Base-by-base conservation (phyloP, 352 stramenopile species). In the Peronospora destructor region DNA sequence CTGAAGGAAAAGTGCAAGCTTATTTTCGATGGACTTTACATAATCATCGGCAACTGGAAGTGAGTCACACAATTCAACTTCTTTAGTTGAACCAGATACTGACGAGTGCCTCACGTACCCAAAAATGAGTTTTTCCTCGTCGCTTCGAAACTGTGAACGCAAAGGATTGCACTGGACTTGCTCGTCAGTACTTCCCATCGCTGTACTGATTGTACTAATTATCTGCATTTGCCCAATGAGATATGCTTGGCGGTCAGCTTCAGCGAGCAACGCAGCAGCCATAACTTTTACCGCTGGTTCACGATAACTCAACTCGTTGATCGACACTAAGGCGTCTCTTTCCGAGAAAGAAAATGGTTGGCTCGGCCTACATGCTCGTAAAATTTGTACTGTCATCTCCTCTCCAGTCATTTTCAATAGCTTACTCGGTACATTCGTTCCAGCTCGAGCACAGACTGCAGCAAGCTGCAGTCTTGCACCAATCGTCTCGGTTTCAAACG, bases 331-430 rank as follows among this genome's bases (percentile, higher is more conserved):
- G 11, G 52, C 21, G 0, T 49, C 36, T 19, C 33, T 57, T 19
- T 79, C 68, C 12, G 30, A 29, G 1, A 13, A 7, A 1, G 61
- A 62, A 32, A 68, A 76, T 4, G 59, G 64, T 6, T 58, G 45
- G 25, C 53, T 66, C 0, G 60, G 61, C 8, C 48, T 48, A 34
- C 70, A 84, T 2, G 61, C 57, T 49, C 60, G 63, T n/a, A 84
- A 36, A 23, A 71, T 40, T 23, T 75, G 53, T 12, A 84, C 21
- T 2, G 68, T 59, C 11, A 64, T 64, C 34, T 85, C 71, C 0
- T 58, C 38, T 5, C 66, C 66, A 6, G 71, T 79, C 73, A 85
- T 78, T 6, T 53, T 37, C 9, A 76, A 19, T 6, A 59, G 40
- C 4, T 45, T 58, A 13, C 48, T 63, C 7, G 69, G 64, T 8